Evolutionary conservation across 1,139 yeast species (phyloP), one percentile per base, ranked within the genome.

Genomic region (Suhomyces yuchorum): DNA sequence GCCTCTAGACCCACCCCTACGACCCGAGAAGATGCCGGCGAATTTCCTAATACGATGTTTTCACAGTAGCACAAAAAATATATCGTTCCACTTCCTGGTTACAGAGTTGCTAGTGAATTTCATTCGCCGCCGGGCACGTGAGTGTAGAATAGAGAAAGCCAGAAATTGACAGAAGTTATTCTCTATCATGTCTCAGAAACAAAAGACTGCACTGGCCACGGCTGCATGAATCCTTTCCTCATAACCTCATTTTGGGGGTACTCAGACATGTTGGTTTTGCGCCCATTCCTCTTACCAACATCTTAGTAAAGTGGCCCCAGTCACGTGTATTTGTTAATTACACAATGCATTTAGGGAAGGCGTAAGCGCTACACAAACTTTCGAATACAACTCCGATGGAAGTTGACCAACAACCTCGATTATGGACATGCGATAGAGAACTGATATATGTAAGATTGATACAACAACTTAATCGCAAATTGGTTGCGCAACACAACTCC

Each of bases 361-460:
- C 30, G 30, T 26, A 26, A 12, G 14, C 30, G 30, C 14, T 12
- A 23, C 11, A 12, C 30, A 4, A 4, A 4, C n/a, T 26, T 6
- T 6, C n/a, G 38, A 11, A 8, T 6, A 12, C 17, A 9, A 17
- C 30, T 22, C 15, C 20, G 12, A 14, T 20, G 17, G 30, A 15
- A 3, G 19, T 14, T n/a, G 19, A 23, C 19, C 22, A 9, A 4
- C 28, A 22, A 36, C 18, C 33, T 15, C 40, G 8, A 14, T 5
- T 6, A 17, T 17, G 15, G 20, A 19, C 20, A 11, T 32, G 37
- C 18, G 37, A 33, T 14, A 40, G 14, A 14, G 49, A 52, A 8
- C 47, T 49, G 8, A 19, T 39, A 12, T 49, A 52, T 35, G 52
- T 55, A 32, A 42, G 46, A 4, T 49, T 55, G 20, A 49, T 55